phyloP scores from a whole-genome alignment of 495 filamentous ascomycete species.

The Xanthoparmelia taractica region DNA sequence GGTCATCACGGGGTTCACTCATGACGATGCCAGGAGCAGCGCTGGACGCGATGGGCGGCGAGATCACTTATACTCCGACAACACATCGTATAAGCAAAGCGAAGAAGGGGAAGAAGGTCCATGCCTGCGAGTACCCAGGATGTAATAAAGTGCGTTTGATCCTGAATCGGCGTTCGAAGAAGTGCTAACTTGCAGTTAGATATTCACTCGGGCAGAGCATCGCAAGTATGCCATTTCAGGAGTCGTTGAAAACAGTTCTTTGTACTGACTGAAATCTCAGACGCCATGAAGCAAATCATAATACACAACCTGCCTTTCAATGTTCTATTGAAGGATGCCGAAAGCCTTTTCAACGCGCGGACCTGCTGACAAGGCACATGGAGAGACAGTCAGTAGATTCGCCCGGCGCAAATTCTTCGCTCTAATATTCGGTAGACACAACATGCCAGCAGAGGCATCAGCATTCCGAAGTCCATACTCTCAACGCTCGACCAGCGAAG shows the following conservation, averaged over 20 bases:
- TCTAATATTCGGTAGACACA: slow-evolving; percentile 20
- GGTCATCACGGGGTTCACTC: slow-evolving; percentile 8
- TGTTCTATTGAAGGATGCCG: slow-evolving; percentile 64
- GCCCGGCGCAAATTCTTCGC: neutral
- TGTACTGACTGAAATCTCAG: slow-evolving; percentile 34
- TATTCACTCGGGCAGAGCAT: slow-evolving; percentile 83
- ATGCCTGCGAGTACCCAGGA: slow-evolving; percentile 55
- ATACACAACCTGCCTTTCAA: slow-evolving; percentile 55
- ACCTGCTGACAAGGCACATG: slow-evolving; percentile 70
- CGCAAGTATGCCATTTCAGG: slow-evolving; percentile 48
- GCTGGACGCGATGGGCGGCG: slow-evolving; percentile 14
- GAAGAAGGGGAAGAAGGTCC: slow-evolving; percentile 75
- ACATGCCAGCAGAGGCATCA: slow-evolving; percentile 21
- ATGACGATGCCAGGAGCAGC: slow-evolving; percentile 3
- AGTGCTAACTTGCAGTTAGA: slow-evolving; percentile 36
- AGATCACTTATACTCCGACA: slow-evolving; percentile 57
- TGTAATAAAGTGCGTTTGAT: slow-evolving; percentile 53
- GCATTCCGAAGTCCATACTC: slow-evolving; percentile 18
- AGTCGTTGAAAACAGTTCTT: neutral
- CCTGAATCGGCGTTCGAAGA: slow-evolving; percentile 17
- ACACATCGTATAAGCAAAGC: slow-evolving; percentile 72
- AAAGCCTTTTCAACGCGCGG: slow-evolving; percentile 71
- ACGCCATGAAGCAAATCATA: slow-evolving; percentile 83
- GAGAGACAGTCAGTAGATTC: slow-evolving; percentile 64
- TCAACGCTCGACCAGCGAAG: slow-evolving; percentile 23